A percentile compares a stretch with the other conserved stretches of the same genome.
phyloP scores from a whole-genome alignment of 345 rosid genomes.

The Combretum micranthum region DNA sequence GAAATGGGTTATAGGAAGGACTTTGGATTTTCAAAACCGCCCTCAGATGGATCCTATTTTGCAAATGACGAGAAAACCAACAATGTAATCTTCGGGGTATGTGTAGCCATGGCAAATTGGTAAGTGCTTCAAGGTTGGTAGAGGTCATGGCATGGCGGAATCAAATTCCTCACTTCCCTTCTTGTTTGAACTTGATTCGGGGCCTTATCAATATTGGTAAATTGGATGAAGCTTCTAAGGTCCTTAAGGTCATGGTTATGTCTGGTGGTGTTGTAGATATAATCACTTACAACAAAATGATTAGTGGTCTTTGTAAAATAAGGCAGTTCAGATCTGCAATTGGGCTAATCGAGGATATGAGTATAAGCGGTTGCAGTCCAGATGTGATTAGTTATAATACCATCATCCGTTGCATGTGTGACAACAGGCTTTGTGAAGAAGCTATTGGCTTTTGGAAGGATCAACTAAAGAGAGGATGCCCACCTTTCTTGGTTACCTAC shows the following conservation, averaged over 20 bases:
- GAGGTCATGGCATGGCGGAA: conserved; percentile 62
- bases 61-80: conserved; percentile 55
- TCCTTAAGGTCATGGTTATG: conserved; percentile 66
- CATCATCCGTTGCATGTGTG: conserved; percentile 58
- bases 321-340: conserved; percentile 48
- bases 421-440: conserved; percentile 40
- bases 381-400: conserved; percentile 79
- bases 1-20: conserved; percentile 17
- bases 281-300: conserved; percentile 73
- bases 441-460: conserved; percentile 68
- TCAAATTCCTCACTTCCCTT: conserved; percentile 71
- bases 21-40: conserved; percentile 8
- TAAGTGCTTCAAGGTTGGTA: conserved; percentile 49
- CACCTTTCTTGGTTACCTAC: conserved; percentile 60
- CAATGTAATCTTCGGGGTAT: conserved; percentile 54
- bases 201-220: conserved; percentile 46
- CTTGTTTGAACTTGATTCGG: conserved; percentile 63
- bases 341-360: conserved; percentile 61
- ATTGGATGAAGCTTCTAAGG: conserved; percentile 48
- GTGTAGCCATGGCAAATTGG: conserved; percentile 49
- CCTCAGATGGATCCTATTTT: conserved; percentile 38
- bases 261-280: conserved; percentile 81
- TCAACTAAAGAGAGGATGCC: conserved; percentile 61
- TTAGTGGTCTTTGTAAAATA: conserved; percentile 64
- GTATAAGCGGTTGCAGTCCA: conserved; percentile 69